Evolutionary conservation across 257 asterid species (phyloP), one percentile per base, ranked within the genome.

Genomic region (Thymus mandschuricus): DNA sequence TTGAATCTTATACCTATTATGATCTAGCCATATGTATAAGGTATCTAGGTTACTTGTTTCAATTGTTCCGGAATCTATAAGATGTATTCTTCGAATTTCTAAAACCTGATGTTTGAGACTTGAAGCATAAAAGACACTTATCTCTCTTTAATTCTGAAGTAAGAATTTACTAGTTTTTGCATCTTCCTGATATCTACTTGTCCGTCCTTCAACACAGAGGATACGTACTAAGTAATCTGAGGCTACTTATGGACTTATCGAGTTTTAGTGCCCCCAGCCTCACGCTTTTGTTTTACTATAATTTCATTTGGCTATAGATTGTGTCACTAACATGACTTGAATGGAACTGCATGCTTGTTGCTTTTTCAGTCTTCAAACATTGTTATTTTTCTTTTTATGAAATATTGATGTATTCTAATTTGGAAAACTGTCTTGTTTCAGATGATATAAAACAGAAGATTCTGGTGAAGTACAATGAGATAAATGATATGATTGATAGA

Each of bases 361-460:
- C 49, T 28, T 59, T 41, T 64, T 73, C 56, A 11, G 48, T 63
- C 40, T 48, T 40, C 67, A 45, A 70, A 33, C n/a, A 40, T 38
- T 34, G 64, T 40, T 12, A 72, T 35, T 35, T 35, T 38, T 21
- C 9, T 55, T 43, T 64, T 11, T 49, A 58, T 12, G 40, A 10
- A 33, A 69, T 3, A 21, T 61, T 31, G 63, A 21, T 54, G 15
- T 74, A 33, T 52, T 10, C 13, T 30, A 44, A 35, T 67, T 60
- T 45, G 41, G 4, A 21, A 30, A 49, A 56, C 40, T 68, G 59
- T 11, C 40, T 29, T 29, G 69, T 71, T 60, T 61, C 87, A 91
- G 99, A 88, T 64, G 82, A 91, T 77, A 82, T 89, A 44, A 89
- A 94, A 82, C 84, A 50, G 84, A 84, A 89, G 86, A 91, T 89